Evolutionary conservation across 2,329 filamentous ascomycete species (phyloP), one percentile per base, ranked within the genome.

Genomic region (Proliferodiscus dingleyae): DNA sequence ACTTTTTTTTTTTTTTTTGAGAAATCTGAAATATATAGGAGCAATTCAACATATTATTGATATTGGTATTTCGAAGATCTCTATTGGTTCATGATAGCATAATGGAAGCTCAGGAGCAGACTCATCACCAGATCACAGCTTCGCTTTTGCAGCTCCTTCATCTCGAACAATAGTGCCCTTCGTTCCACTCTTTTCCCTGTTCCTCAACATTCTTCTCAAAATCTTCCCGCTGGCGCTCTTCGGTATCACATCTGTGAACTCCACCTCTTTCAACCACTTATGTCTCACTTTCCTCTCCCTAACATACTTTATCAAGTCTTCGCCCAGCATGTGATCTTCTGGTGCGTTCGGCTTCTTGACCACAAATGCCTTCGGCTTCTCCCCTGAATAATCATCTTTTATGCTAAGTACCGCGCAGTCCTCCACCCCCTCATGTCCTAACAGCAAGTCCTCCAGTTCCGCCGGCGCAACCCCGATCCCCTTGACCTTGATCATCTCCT

Each of bases 221-320:
- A 84, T 78, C 69, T 85, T 84, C 3, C 81, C 80, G 49, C 74
- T 77, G 1, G 78, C 73, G 57, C 76, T 81, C 68, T 83, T 84
- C 2, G 80, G 81, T 21, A 85, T 74, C 47, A 70, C 71, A 18
- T 74, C 68, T 11, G 77, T 63, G 54, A 81, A 80, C 43, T 72
- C 71, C 2, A 78, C 59, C 58, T 70, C 74, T 32, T 67, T 68
- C n/a, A 80, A 57, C 64, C 71, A 72, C 61, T 80, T 80, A 54
- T 78, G 69, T 32, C 73, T 68, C 2, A 77, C 73, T 54, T 80
- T 76, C 46, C 68, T 76, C 48, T 69, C 65, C 49, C 68, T 68
- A 4, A 82, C 72, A 61, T 74, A 80, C 9, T 65, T 58, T 10
- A 77, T 62, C 18, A 80, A 60, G 30, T 68, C 64, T 33, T 60